Percentiles rank a stretch among this genome's conserved stretches.
These are phyloP conservation scores for Alternaria ventricosa DNA, from an alignment of 2,329 filamentous ascomycete species.

Conservation along the genomic window DNA sequence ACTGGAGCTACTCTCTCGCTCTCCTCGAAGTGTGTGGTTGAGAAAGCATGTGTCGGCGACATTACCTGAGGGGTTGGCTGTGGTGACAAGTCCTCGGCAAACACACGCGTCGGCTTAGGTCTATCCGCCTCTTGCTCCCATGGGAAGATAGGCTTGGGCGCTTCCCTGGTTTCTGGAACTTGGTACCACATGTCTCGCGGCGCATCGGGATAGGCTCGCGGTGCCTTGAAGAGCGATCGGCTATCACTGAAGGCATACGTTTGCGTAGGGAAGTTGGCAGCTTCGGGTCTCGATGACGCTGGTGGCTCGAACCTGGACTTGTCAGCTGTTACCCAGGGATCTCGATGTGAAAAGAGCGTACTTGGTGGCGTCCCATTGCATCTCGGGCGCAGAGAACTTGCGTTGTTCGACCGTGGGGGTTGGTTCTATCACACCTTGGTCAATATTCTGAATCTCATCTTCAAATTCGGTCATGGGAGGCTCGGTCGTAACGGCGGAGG, in stretches of 20 bases:
- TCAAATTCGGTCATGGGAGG: conserved; percentile 53
- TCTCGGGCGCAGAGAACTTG: conserved; percentile 63
- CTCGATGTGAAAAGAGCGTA: conserved; percentile 44
- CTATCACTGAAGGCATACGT: conserved; percentile 86
- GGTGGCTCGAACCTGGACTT: conserved; percentile 56
- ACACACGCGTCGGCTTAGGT: conserved; percentile 69
- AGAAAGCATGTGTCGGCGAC: conserved; percentile 33
- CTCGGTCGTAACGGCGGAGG: conserved; percentile 48
- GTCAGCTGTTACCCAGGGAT: conserved; percentile 8
- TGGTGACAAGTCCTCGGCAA: conserved; percentile 61
- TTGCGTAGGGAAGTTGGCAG: conserved; percentile 77
- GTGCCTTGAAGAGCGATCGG: conserved; percentile 75
- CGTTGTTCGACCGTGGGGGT: conserved; percentile 56
- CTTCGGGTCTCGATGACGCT: conserved; percentile 78
- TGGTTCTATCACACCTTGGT: conserved; percentile 52
- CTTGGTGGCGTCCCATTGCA: conserved; percentile 69
- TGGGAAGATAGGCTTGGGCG: conserved; percentile 78
- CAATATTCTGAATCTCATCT: conserved; percentile 52
- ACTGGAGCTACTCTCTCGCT: conserved; percentile 13
- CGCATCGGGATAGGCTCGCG: conserved; percentile 78
- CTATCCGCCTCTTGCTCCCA: conserved; percentile 78
- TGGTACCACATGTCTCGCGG: conserved; percentile 90
- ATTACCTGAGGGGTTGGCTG: conserved; percentile 44
- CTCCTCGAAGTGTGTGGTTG: conserved; percentile 40
- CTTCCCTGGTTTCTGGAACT: conserved; percentile 67